A percentile compares a stretch with the other conserved stretches of the same genome.
These are phyloP conservation scores for Backusella sp. DNA, from an alignment of 192 early-diverging fungal genomes.

Conservation along the genomic window DNA sequence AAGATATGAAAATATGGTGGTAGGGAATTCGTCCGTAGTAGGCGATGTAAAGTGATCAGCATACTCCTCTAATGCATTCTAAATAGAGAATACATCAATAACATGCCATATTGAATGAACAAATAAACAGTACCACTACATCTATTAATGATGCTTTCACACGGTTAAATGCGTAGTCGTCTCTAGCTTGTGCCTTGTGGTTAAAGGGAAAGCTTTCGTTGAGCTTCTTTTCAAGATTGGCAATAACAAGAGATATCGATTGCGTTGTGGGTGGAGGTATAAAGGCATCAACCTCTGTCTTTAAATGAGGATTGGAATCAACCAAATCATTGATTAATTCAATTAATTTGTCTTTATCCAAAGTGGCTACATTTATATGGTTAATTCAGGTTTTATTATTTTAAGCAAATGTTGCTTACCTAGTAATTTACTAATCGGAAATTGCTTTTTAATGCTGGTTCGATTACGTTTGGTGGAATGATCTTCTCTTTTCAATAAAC, in stretches of 20 bases:
- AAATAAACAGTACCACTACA: conserved; percentile 44
- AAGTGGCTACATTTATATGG: conserved; percentile 34
- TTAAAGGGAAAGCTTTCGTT: conserved; percentile 83
- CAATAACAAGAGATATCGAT: conserved; percentile 65
- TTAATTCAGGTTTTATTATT: background rate
- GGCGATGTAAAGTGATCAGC: conserved; percentile 75
- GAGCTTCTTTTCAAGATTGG: conserved; percentile 65
- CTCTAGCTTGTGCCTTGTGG: conserved; percentile 60
- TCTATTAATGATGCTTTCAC: conserved; percentile 75
- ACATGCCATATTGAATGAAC: no score
- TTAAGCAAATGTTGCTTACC: conserved; percentile 17
- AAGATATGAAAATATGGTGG: conserved; percentile 76
- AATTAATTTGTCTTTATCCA: conserved; percentile 75
- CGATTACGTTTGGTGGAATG: conserved; percentile 32
- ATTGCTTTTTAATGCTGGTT: conserved; percentile 31
- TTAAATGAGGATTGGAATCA: conserved; percentile 69
- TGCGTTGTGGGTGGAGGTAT: conserved; percentile 68
- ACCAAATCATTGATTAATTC: conserved; percentile 72
- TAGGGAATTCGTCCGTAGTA: conserved; percentile 69
- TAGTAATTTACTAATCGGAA: conserved; percentile 31
- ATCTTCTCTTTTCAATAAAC: background rate
- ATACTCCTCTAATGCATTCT: conserved; percentile 66
- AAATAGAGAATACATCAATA: conserved; percentile 9
- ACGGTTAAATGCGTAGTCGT: conserved; percentile 88
- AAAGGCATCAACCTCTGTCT: conserved; percentile 64